Conservation (phyloP, 202 grass and related monocot genomes). For the Zoysia matrella region DNA sequence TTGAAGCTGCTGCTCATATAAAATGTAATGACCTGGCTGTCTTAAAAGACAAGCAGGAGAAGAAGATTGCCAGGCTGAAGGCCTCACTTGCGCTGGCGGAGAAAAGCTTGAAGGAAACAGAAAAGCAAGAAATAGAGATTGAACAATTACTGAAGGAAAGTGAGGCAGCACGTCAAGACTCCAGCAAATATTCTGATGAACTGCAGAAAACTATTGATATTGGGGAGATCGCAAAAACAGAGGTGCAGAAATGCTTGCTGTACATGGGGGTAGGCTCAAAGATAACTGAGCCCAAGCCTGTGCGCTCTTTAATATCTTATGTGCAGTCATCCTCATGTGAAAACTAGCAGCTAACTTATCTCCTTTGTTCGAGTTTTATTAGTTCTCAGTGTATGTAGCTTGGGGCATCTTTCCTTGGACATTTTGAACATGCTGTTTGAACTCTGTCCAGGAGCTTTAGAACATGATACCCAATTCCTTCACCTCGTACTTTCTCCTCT, state of each 20-base stretch:
- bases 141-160: constrained; percentile 5
- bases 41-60: not conserved
- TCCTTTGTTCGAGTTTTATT: not conserved
- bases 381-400: not conserved
- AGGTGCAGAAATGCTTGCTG: not conserved
- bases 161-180: not conserved
- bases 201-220: not conserved
- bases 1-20: not conserved
- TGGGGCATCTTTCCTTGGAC: not conserved
- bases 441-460: not conserved
- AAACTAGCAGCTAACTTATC: not conserved
- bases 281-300: not conserved
- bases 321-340: not conserved
- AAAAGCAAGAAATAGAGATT: not conserved
- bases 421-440: not conserved
- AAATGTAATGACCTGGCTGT: not conserved
- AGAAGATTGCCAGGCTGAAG: constrained; percentile 1
- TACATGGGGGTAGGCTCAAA: not conserved
- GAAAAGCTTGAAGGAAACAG: not conserved
- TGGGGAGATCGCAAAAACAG: not conserved
- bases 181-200: not conserved
- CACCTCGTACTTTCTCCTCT: not conserved
- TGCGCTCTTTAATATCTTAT: constrained; percentile 4
- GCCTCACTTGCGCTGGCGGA: not conserved
- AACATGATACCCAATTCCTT: not conserved